These are phyloP conservation scores for Penicillium steckii DNA, from an alignment of 495 filamentous ascomycete species.

Conservation along the genomic window DNA sequence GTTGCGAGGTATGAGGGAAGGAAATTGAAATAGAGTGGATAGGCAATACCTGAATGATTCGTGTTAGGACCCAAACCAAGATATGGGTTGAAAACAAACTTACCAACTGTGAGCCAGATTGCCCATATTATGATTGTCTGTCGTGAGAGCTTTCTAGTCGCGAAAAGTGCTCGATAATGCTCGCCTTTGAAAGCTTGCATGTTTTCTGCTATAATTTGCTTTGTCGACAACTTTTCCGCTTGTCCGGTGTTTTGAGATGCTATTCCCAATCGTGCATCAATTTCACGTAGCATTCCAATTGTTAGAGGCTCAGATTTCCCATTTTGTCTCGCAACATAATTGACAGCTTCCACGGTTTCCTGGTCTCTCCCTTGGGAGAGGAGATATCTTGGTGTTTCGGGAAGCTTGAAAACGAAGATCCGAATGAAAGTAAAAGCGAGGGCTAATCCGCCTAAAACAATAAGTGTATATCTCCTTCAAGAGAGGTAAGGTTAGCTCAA, in stretches of 20 bases:
- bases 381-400: slow-evolving; percentile 32
- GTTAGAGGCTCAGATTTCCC: slow-evolving; percentile 29
- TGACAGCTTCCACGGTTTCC: slow-evolving; percentile 30
- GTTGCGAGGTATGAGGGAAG: slow-evolving; percentile 35
- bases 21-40: slow-evolving; percentile 36
- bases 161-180: slow-evolving; percentile 29
- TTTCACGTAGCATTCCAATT: slow-evolving; percentile 29
- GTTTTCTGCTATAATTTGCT: slow-evolving; percentile 27
- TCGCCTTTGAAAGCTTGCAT: slow-evolving; percentile 27
- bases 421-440: slow-evolving; percentile 31
- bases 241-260: background rate
- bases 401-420: slow-evolving; percentile 31
- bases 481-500: background rate
- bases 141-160: slow-evolving; percentile 18
- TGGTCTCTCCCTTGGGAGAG: slow-evolving; percentile 32
- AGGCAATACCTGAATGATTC: slow-evolving; percentile 25
- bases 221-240: slow-evolving; percentile 13
- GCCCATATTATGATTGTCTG: slow-evolving; percentile 28
- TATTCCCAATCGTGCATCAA: slow-evolving; percentile 22
- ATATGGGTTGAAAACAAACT: no score
- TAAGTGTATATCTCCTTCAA: slow-evolving; percentile 32
- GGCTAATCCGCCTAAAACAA: slow-evolving; percentile 27
- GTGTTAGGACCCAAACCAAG: background rate
- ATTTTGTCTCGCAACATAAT: slow-evolving; percentile 30
- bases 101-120: slow-evolving; percentile 34